phyloP scores from a whole-genome alignment of 225 moss, liverwort and hornwort species.

The Bryum argenteum region DNA sequence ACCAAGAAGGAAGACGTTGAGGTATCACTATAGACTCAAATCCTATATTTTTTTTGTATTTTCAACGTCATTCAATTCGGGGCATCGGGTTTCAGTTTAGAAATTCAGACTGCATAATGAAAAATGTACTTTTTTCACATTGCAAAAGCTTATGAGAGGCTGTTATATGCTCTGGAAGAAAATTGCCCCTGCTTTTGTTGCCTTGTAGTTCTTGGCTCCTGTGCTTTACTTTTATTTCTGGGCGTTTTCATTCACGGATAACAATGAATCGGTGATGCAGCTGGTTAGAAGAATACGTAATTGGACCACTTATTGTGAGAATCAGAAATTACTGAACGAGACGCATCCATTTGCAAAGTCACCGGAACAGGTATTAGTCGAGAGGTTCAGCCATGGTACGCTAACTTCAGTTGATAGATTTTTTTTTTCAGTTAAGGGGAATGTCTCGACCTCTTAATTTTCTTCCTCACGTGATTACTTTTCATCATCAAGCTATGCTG shows the following conservation, averaged over 20 bases:
- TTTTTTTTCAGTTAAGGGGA: background rate
- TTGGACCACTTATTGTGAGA: constrained; percentile 35
- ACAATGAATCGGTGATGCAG: constrained; percentile 35
- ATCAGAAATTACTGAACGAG: constrained; percentile 42
- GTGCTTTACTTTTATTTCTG: background rate
- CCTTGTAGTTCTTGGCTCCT: background rate
- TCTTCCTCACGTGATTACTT: background rate
- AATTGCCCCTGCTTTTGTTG: no score
- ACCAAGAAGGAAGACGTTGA: constrained; percentile 48
- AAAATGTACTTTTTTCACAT: no score
- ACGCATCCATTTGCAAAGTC: constrained; percentile 50
- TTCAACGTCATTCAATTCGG: no score
- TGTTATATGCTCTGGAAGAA: no score
- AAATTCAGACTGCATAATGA: no score
- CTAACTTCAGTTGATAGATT: constrained; percentile 11
- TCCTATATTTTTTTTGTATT: no score
- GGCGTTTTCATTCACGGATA: background rate
- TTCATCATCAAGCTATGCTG: background rate
- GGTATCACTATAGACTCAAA: constrained; percentile 30
- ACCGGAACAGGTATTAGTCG: constrained; percentile 60
- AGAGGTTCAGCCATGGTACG: background rate
- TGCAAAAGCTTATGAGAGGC: no score
- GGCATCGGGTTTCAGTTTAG: no score
- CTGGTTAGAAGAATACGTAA: constrained; percentile 47
- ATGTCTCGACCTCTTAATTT: background rate